Percentiles rank a stretch among this genome's conserved stretches.
Conservation (phyloP, 2,329 filamentous ascomycete species). For the Colletotrichum neosansevieriae region DNA sequence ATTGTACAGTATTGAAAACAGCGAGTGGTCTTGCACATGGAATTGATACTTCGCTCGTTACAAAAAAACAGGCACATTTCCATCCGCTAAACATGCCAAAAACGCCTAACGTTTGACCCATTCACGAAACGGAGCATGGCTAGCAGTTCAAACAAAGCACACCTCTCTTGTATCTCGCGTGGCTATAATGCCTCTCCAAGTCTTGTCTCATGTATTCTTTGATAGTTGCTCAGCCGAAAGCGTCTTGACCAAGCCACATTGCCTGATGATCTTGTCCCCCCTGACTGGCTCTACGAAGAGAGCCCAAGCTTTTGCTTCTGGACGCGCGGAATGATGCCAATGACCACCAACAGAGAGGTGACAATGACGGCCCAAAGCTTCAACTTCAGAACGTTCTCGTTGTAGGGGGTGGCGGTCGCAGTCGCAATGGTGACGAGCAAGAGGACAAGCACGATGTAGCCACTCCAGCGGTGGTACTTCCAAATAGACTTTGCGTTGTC, state of each 20-base stretch:
- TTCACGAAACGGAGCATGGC: background rate
- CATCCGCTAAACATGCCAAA: background rate
- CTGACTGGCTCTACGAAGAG: background rate
- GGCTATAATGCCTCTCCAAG: background rate
- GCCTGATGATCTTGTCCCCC: too few relatives aligned
- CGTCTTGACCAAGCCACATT: too few relatives aligned
- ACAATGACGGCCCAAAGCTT: constrained; percentile 81
- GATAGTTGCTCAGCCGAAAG: background rate
- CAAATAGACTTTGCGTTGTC: constrained; percentile 85
- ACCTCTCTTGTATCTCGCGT: background rate
- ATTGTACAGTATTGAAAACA: too few relatives aligned
- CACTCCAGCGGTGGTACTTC: constrained; percentile 87
- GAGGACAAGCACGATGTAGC: constrained; percentile 79
- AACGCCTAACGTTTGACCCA: background rate
- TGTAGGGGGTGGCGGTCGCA: constrained; percentile 83
- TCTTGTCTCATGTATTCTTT: background rate
- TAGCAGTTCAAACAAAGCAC: background rate
- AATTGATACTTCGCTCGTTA: background rate
- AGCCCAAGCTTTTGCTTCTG: constrained; percentile 84
- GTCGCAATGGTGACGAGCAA: constrained; percentile 80
- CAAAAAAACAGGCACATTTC: background rate
- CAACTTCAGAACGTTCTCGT: constrained; percentile 74
- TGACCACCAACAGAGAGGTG: constrained; percentile 73
- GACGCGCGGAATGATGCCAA: constrained; percentile 82
- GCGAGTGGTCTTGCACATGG: background rate